Base-by-base conservation (phyloP, 2,329 filamentous ascomycete species). In the Penicillium brasilianum region DNA sequence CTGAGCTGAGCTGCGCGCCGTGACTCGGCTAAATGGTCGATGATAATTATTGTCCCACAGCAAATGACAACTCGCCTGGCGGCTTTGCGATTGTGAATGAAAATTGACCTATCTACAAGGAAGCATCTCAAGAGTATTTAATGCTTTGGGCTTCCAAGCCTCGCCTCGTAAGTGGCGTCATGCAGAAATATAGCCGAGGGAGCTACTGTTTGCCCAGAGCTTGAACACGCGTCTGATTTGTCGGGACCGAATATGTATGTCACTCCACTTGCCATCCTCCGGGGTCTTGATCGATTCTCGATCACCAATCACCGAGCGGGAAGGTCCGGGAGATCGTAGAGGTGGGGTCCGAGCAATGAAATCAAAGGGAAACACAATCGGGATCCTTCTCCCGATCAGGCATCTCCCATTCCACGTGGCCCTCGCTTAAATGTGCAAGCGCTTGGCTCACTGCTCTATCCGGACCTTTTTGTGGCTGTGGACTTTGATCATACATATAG, bases 251-350 rank as follows among this genome's bases (percentile, higher is more conserved):
- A 4, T 7, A 10, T 18, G 8, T 7, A 10, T 18, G 8, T 9
- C 11, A 44, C 39, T 46, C 52, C 52, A 55, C 39, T 20, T 11
- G 32, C n/a, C 25, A 16, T n/a, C 25, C 30, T 20, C 28, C 16
- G 37, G 39, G 20, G 52, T 5, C 22, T 10, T 25, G 52, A 55
- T 55, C 52, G n/a, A 14, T 5, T 30, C 39, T 20, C 52, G 37
- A 55, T 55, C 39, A 13, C 52, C 39, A 55, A 55, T 46, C 16
- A 46, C 32, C 36, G 39, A 13, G n/a, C 28, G n/a, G 16, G n/a
- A n/a, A n/a, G n/a, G n/a, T n/a, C n/a, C n/a, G n/a, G n/a, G 22
- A 55, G 52, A 55, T 55, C 52, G 52, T n/a, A 44, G 28, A 55
- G 22, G 52, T 44, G 52, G 52, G 34, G 52, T 43, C 16, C 25